phyloP scores from a whole-genome alignment of 441 rosid species.

The Gossypium davidsonii region DNA sequence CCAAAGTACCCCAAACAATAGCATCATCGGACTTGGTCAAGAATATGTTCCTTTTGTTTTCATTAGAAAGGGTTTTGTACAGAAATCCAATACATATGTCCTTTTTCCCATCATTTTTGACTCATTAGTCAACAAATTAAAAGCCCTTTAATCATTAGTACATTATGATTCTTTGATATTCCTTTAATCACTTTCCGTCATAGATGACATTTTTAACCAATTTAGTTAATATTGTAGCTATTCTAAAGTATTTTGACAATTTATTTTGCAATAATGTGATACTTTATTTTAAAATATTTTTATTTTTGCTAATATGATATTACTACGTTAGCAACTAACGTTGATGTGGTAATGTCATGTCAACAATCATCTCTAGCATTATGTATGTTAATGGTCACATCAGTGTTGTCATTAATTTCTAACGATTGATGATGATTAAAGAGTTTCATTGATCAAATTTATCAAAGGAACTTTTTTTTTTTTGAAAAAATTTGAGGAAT shows the following conservation, averaged over 20 bases:
- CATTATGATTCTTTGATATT: conserved; percentile 17
- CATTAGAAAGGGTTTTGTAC: background rate
- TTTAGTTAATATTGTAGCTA: background rate
- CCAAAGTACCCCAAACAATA: conserved; percentile 3
- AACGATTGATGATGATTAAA: too few relatives aligned
- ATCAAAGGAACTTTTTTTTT: too few relatives aligned
- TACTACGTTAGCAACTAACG: too few relatives aligned
- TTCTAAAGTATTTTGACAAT: background rate
- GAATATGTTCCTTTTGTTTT: conserved; percentile 9
- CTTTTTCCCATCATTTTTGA: conserved; percentile 14
- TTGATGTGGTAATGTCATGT: too few relatives aligned
- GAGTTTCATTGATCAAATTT: too few relatives aligned
- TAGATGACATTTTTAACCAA: conserved; percentile 16
- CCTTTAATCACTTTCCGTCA: conserved; percentile 18
- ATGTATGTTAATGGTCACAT: too few relatives aligned
- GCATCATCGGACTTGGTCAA: background rate
- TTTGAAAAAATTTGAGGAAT: too few relatives aligned
- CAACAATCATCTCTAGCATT: too few relatives aligned
- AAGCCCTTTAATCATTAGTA: conserved; percentile 19
- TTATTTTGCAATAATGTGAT: background rate
- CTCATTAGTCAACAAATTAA: background rate
- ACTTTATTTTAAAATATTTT: too few relatives aligned
- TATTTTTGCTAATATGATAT: too few relatives aligned
- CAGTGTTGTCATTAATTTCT: too few relatives aligned
- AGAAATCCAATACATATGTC: background rate